phyloP scores from a whole-genome alignment of 2,329 filamentous ascomycete genomes.

The Microcyclospora pomicola region DNA sequence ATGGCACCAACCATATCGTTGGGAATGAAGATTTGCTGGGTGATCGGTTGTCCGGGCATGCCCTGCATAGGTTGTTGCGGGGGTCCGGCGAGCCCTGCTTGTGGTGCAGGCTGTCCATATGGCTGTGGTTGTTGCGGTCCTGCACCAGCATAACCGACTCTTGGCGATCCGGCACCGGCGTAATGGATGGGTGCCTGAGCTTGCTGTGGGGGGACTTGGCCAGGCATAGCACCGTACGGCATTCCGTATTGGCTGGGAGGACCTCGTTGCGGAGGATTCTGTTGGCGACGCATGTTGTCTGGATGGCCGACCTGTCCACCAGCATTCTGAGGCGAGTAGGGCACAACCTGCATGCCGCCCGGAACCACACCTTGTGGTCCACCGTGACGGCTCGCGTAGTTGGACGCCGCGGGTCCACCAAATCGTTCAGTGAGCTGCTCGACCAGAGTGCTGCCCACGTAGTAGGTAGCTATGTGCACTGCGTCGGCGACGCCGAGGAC shows the following conservation, averaged over 20 bases:
- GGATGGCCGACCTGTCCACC: slow-evolving; percentile 85
- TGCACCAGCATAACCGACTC: slow-evolving; percentile 61
- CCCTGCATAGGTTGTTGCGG: slow-evolving; percentile 59
- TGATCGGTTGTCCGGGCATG: slow-evolving; percentile 69
- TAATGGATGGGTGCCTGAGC: slow-evolving; percentile 62
- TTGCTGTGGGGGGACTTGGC: slow-evolving; percentile 25
- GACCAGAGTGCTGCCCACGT: slow-evolving; percentile 92
- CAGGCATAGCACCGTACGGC: slow-evolving; percentile 52
- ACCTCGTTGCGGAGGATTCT: slow-evolving; percentile 63
- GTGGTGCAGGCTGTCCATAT: slow-evolving; percentile 39
- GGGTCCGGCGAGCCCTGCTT: slow-evolving; percentile 47
- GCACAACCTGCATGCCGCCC: slow-evolving; percentile 98
- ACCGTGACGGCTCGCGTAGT: slow-evolving; percentile 88
- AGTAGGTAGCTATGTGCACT: slow-evolving; percentile 97
- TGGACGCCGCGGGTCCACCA: slow-evolving; percentile 89
- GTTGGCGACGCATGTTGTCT: slow-evolving; percentile 69
- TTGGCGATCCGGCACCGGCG: slow-evolving; percentile 50
- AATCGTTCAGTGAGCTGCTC: slow-evolving; percentile 97
- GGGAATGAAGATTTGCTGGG: slow-evolving; percentile 96
- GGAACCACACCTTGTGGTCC: slow-evolving; percentile 87
- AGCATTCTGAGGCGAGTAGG: slow-evolving; percentile 85
- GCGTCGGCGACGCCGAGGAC: slow-evolving; percentile 96
- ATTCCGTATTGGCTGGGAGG: slow-evolving; percentile 40
- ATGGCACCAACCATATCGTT: slow-evolving; percentile 99
- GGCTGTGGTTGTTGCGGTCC: slow-evolving; percentile 62